Evolutionary conservation across 441 rosid species (phyloP).

Genomic region (Flueggea neowawraea): DNA sequence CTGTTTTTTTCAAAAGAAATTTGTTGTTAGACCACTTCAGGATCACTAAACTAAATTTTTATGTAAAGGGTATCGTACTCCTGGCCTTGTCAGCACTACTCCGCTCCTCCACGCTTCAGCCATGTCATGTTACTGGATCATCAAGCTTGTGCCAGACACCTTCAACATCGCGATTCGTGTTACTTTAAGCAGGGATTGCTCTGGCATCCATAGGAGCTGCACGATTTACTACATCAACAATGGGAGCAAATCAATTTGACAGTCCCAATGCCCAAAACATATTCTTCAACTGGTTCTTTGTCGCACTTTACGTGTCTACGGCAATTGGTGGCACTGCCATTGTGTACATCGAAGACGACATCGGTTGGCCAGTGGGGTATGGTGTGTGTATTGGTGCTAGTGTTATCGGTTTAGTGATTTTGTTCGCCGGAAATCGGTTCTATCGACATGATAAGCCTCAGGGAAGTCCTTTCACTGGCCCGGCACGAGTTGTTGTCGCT

Average conservation of each 20-base stretch:
- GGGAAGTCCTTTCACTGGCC: constrained; percentile 42
- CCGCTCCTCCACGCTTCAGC: constrained; percentile 30
- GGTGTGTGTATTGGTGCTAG: constrained; percentile 26
- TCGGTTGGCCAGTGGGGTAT: constrained; percentile 48
- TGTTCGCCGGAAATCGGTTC: constrained; percentile 29
- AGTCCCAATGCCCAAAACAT: constrained; percentile 26
- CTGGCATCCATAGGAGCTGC: constrained; percentile 31
- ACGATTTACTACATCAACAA: constrained; percentile 30
- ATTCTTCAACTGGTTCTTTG: constrained; percentile 55
- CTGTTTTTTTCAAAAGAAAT: too few species aligned
- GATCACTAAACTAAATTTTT: background rate
- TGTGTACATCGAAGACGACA: constrained; percentile 38
- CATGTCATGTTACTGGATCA: constrained; percentile 27
- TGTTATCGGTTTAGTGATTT: constrained; percentile 25
- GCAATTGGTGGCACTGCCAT: constrained; percentile 23
- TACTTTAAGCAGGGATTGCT: constrained; percentile 36
- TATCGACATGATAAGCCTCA: constrained; percentile 35
- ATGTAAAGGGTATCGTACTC: constrained; percentile 33
- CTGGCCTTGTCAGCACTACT: constrained; percentile 33
- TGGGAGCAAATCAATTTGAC: constrained; percentile 50
- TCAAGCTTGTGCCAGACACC: constrained; percentile 35
- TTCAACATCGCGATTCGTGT: constrained; percentile 29
- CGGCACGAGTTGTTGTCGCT: constrained; percentile 43
- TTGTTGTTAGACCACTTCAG: background rate
- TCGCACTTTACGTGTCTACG: constrained; percentile 8